Evolutionary conservation across 2,329 filamentous ascomycete species (phyloP), one percentile per base, ranked within the genome.

Genomic region (Neonectria sp.): DNA sequence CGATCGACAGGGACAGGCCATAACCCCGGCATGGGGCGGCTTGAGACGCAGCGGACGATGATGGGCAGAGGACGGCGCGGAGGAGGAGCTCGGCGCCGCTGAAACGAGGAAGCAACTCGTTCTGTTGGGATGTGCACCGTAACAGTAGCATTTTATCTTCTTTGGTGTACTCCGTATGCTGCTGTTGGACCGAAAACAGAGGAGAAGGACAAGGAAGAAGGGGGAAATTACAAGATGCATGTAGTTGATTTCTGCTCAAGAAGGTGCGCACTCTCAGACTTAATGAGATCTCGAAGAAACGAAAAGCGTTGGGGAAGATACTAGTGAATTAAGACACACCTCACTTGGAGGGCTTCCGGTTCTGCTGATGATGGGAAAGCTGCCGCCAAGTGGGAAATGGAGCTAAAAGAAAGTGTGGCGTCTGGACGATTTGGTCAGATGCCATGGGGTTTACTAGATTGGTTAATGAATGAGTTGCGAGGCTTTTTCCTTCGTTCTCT

Each of bases 381-480:
- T 21, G 56, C 27, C n/a, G 37, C 15, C 37, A 59, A 63, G 55
- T 63, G 63, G 65, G 40, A 45, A 24, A 51, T 61, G 48, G 40
- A 40, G 40, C 68, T 55, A 59, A 57, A 70, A 70, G 33, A 71
- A 71, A 70, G 72, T 74, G 72, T 74, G 72, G 72, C 72, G 70
- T 71, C 63, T 27, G 63, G 56, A 33, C 31, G 31, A 33, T 13
- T 35, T 35, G 35, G 21, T 21, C 21, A 21, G 21, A 21, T 21
- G 21, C 37, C 37, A n/a, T 40, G 37, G 37, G 15, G n/a, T 40
- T 40, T 40, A 40, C 37, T 40, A 6, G 37, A n/a, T 40, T 40
- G 37, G 37, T 40, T 40, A 15, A 40, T 40, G 37, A 40, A 15
- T 15, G 37, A 40, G 37, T 40, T 40, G 37, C 37, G 37, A 40